A percentile compares a stretch with the other conserved stretches of the same genome.
Evolutionary conservation across 805 yeast genomes (phyloP).

Genomic region (Grigorovia humatica): DNA sequence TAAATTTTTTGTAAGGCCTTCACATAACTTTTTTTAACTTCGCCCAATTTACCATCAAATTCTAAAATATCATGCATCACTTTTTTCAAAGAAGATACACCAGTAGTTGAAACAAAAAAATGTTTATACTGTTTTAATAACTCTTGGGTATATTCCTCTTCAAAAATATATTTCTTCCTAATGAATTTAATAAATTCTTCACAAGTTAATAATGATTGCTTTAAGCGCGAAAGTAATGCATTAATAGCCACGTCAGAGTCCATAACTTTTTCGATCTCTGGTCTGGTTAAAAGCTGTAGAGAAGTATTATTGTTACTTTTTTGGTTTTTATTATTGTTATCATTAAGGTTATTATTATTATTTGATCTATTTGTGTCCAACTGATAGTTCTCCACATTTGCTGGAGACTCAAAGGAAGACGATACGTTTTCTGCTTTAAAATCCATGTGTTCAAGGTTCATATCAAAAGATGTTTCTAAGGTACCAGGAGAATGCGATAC

Average conservation of each 20-base stretch:
- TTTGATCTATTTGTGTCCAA: neutral
- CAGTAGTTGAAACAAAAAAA: constrained; percentile 18
- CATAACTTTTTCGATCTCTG: constrained; percentile 41
- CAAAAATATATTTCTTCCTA: constrained; percentile 66
- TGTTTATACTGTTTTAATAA: constrained; percentile 59
- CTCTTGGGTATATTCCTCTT: constrained; percentile 69
- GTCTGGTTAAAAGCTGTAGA: constrained; percentile 34
- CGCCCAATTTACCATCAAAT: constrained; percentile 65
- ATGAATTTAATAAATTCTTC: constrained; percentile 78
- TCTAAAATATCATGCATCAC: constrained; percentile 61
- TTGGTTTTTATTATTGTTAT: neutral
- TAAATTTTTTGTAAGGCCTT: constrained; percentile 75
- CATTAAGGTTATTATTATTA: neutral
- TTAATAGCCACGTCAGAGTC: constrained; percentile 71
- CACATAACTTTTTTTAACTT: constrained; percentile 66
- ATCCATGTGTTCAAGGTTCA: too few species aligned
- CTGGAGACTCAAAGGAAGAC: neutral
- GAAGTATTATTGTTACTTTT: neutral
- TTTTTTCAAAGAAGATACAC: constrained; percentile 41
- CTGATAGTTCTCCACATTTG: neutral
- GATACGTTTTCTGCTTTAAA: too few species aligned
- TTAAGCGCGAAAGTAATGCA: constrained; percentile 57
- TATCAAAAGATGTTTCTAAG: too few species aligned
- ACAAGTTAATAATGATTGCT: constrained; percentile 69
- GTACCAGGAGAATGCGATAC: too few species aligned